Base-by-base conservation (phyloP, 129 eudicot genomes). In the Dittrichia graveolens region DNA sequence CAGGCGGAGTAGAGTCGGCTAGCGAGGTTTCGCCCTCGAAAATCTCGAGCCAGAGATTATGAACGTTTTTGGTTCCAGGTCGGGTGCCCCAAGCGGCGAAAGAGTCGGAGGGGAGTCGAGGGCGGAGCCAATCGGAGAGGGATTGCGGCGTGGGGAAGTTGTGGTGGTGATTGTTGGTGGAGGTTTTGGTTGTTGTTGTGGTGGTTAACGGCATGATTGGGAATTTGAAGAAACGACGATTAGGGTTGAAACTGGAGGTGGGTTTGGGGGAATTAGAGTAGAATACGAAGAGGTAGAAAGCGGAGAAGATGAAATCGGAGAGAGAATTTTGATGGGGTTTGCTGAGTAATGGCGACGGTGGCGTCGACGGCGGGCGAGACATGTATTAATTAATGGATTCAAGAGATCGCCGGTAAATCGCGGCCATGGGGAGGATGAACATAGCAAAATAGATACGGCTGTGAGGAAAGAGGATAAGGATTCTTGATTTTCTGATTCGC, bases 11-110 rank as follows among this genome's bases (percentile, higher is more conserved):
- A 0, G 90, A 75, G 67, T 93, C 96, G 6, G 82, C 84, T 3
- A 93, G 74, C 0, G 79, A 67, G 69, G 94, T 87, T 65, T 91
- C 97, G 13, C 97, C 97, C 6, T 88, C 86, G 55, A 87, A 67
- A 31, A 91, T 57, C 65, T 92, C 98, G 13, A 89, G 92, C 86
- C 88, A 92, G 13, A 92, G 76, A 65, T 87, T 92, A 50, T 87
- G 88, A 43, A 92, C 68, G 65, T 89, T 92, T 37, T 92, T 92
- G 49, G 98, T 92, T 5, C 98, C 98, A 2, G 92, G 90, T 52
- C 80, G 84, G 65, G 84, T 79, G 3, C 95, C 98, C 98, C 96
- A 89, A 0, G 95, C 57, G 66, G 90, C 81, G 71, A 93, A 84
- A 0, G 85, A 79, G 8, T 93, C 90, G 16, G 85, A 78, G 5